A percentile compares a stretch with the other conserved stretches of the same genome.
These are phyloP conservation scores for Xylaria sp. DNA, from an alignment of 2,329 filamentous ascomycete species.

Conservation along the genomic window DNA sequence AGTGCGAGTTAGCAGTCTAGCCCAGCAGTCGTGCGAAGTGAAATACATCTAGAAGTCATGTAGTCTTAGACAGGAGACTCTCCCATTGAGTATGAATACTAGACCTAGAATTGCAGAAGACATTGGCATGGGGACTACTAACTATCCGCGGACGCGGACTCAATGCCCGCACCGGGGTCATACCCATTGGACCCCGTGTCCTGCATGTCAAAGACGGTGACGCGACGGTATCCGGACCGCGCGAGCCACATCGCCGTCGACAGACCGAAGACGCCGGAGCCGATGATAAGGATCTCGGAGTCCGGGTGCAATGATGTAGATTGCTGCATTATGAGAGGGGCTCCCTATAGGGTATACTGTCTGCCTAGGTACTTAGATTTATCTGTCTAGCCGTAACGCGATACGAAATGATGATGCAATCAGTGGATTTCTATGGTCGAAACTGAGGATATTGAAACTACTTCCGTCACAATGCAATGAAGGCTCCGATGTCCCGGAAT, in stretches of 20 bases:
- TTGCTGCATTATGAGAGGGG: neutral
- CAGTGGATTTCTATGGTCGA: neutral
- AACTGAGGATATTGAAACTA: neutral
- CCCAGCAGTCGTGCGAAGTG: neutral
- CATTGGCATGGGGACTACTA: neutral
- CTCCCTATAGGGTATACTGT: too few species aligned
- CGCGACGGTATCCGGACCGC: slow-evolving; percentile 57
- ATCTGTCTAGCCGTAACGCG: neutral
- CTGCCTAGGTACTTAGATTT: neutral
- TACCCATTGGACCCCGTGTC: slow-evolving; percentile 55
- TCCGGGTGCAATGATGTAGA: slow-evolving; percentile 18
- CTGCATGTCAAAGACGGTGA: slow-evolving; percentile 62
- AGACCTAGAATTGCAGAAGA: neutral
- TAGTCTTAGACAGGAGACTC: neutral
- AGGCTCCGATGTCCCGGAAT: neutral
- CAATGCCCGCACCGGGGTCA: slow-evolving; percentile 54
- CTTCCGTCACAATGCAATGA: neutral
- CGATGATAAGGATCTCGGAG: slow-evolving; percentile 54
- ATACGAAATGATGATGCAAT: neutral
- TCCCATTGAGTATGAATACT: neutral
- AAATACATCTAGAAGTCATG: neutral
- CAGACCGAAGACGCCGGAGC: slow-evolving; percentile 56
- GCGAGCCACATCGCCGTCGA: slow-evolving; percentile 57
- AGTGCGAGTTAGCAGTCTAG: neutral
- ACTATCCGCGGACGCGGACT: slow-evolving; percentile 51